Base-by-base conservation (phyloP, 371 early-diverging fungal species). In the Blakeslea trispora region DNA sequence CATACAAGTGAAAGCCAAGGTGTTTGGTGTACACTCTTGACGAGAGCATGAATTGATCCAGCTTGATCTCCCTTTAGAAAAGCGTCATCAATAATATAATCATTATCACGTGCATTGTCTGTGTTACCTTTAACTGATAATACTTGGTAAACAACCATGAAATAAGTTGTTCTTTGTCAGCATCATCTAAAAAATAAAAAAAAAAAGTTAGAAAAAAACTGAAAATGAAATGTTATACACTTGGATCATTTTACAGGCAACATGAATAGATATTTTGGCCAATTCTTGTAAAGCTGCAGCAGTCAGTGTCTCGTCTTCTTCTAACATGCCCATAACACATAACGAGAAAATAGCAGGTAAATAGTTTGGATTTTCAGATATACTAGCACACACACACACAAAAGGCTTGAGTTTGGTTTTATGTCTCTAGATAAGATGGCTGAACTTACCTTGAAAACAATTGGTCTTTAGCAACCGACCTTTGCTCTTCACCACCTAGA, bases 401-500 rank as follows among this genome's bases (percentile, higher is more conserved):
- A 49, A 45, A 39, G 60, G 21, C 35, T 47, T 63, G 17, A 19
- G 48, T 15, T 37, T 21, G 21, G 61, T 61, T 50, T 69, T 63
- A 43, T 69, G 73, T 59, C 37, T 52, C 11, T 50, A 14, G 10
- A 7, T 28, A 28, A 5, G 3, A 3, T 28, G 57, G 49, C 47
- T 69, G 75, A 61, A 75, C 64, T 50, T 79, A 81, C 71, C 83
- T 76, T 15, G 75, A 64, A 55, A 93, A 79, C 50, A 96, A 68
- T 55, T 94, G 88, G 48, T 92, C 83, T 59, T 92, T 90, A 31
- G 94, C 93, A 15, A 92, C 79, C 3, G 71, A 70, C 21, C 87
- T 71, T 59, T 94, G 91, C 57, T 92, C 89, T 21, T 81, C 82
- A 5, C 88, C 84, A 34, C 91, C 95, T 31, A 95, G 69, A 1